phyloP scores from a whole-genome alignment of 345 rosid genomes.

The Camelina laxa region DNA sequence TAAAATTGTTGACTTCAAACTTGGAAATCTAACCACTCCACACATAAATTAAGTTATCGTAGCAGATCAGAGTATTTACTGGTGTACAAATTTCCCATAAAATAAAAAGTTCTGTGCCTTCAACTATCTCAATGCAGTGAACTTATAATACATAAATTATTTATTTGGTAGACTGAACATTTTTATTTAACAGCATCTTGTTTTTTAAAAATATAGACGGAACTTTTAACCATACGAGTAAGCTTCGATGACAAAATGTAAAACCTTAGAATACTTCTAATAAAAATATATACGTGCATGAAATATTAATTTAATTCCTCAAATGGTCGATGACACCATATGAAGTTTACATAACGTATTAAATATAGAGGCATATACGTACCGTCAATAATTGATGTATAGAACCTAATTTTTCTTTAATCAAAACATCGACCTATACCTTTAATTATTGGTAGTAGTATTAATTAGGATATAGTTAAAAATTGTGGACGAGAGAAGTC shows the following conservation, averaged over 20 bases:
- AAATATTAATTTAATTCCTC: slow-evolving; percentile 1
- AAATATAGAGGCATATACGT: background rate
- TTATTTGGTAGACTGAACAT: background rate
- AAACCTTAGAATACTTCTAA: background rate
- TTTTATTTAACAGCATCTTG: too few relatives aligned
- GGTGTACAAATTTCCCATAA: slow-evolving; percentile 25
- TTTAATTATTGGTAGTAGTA: slow-evolving; percentile 13
- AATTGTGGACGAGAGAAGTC: slow-evolving; percentile 20
- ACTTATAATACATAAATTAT: background rate
- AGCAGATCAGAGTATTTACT: slow-evolving; percentile 2
- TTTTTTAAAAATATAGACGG: background rate
- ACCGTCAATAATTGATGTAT: slow-evolving; percentile 32
- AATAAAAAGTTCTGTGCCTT: background rate
- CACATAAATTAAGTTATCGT: slow-evolving; percentile 7
- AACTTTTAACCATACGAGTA: background rate
- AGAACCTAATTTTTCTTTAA: background rate
- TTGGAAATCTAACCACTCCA: slow-evolving; percentile 29
- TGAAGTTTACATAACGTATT: slow-evolving; percentile 21
- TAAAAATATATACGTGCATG: background rate
- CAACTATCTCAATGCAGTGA: background rate
- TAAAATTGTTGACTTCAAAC: slow-evolving; percentile 23
- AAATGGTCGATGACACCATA: slow-evolving; percentile 17
- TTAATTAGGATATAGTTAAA: background rate
- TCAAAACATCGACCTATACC: slow-evolving; percentile 4
- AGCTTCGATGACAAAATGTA: background rate